Base-by-base conservation (phyloP, 768 basidiomycete species). In the Tulasnella sp. region DNA sequence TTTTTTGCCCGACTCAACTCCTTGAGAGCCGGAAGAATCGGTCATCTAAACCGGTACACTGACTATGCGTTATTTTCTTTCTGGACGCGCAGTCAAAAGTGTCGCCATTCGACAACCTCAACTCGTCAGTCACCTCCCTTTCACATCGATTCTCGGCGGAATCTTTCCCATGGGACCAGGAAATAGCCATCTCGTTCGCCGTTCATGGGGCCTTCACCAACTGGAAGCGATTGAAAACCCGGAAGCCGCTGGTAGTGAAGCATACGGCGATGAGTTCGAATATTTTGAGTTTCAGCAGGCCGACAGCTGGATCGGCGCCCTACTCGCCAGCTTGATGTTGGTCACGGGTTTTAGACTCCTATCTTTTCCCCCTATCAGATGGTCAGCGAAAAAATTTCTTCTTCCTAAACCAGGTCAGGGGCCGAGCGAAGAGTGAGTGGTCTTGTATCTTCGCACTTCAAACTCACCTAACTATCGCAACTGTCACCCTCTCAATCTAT, bases 211-310 rank as follows among this genome's bases (percentile, higher is more conserved):
- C 15, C 42, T 55, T 24, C 19, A 42, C 30, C 19, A 55, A 31
- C 56, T 59, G 15, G 25, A 64, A 52, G 51, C 46, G 34, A 15
- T 38, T 38, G 7, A 38, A 38, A 38, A 38, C 34, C 63, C 63
- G 55, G 31, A 50, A 62, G 11, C 48, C 53, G 50, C 63, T 60
- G 56, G 65, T 59, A 58, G 43, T 62, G 56, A 31, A 59, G 67
- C 69, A 12, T 92, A 93, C 65, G 92, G 88, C 4, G 73, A 80
- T 0, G 66, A 77, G 2, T 91, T 96, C 74, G 73, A 72, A 46
- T 94, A 92, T 68, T 80, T 82, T 51, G 91, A 93, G 69, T 85
- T 85, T 59, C 48, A 67, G 63, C 57, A 58, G n/a, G 48, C 57
- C 4, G 34, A 57, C 30, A 59, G 49, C 4, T 61, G 60, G 1